Evolutionary conservation across 805 yeast genomes (phyloP).

Genomic region (Wickerhamiella shivajii): DNA sequence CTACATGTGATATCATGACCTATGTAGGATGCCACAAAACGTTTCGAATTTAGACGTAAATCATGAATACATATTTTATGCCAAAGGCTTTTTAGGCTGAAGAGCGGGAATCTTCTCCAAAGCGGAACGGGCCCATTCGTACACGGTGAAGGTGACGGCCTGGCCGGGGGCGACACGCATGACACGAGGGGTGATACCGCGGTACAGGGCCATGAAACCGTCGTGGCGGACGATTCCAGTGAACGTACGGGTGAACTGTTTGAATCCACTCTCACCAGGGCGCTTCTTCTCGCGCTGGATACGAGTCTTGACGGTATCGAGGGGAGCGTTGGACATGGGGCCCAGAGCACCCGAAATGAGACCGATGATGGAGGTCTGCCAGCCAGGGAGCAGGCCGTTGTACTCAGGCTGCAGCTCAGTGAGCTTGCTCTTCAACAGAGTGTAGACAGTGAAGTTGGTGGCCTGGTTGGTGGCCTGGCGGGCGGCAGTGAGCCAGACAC

Average conservation of each 20-base stretch:
- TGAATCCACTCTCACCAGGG: slow-evolving; percentile 49
- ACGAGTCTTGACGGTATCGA: slow-evolving; percentile 93
- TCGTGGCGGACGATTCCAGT: slow-evolving; percentile 71
- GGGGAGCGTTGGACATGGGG: slow-evolving; percentile 93
- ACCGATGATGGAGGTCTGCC: slow-evolving; percentile 90
- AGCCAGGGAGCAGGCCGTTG: slow-evolving; percentile 62
- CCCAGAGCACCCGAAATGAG: slow-evolving; percentile 93
- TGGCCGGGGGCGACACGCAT: slow-evolving; percentile 99
- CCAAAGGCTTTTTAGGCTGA: slow-evolving; percentile 9
- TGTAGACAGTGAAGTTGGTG: slow-evolving; percentile 91
- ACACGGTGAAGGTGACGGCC: slow-evolving; percentile 95
- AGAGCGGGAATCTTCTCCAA: slow-evolving; percentile 30
- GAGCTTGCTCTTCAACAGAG: slow-evolving; percentile 60
- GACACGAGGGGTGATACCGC: slow-evolving; percentile 96
- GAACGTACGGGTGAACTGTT: slow-evolving; percentile 69
- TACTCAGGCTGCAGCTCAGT: slow-evolving; percentile 37
- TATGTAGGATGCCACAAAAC: too few relatives aligned
- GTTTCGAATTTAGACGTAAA: not conserved
- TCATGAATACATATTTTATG: not conserved
- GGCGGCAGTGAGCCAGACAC: slow-evolving; percentile 90
- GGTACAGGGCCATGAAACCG: slow-evolving; percentile 78
- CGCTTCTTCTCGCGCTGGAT: slow-evolving; percentile 77
- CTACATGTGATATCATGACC: too few relatives aligned
- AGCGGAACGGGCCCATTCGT: slow-evolving; percentile 66
- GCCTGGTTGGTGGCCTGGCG: slow-evolving; percentile 98